Conservation (phyloP, 306 rosid genomes). For the Cucumis melo region DNA sequence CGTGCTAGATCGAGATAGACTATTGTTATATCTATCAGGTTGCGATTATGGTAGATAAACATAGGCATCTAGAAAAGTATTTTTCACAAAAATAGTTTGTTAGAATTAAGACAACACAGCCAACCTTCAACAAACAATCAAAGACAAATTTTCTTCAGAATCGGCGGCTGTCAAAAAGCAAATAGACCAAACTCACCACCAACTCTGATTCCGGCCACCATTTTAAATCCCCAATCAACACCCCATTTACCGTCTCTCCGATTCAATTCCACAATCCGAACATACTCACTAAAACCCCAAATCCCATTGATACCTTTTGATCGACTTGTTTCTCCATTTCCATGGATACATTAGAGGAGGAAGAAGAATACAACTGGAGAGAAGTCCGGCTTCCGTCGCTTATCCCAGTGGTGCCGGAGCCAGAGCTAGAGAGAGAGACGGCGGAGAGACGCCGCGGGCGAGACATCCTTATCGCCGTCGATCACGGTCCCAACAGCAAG, state of each 20-base stretch:
- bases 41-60: too few species aligned
- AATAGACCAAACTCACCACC: background rate
- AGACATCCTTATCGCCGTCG: conserved; percentile 56
- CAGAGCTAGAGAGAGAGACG: conserved; percentile 53
- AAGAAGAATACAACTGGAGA: conserved; percentile 54
- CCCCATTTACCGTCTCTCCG: background rate
- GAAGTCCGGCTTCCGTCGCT: conserved; percentile 50
- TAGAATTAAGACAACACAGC: too few species aligned
- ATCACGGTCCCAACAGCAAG: conserved; percentile 71
- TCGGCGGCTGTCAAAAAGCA: background rate
- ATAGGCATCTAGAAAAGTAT: too few species aligned
- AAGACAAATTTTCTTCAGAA: background rate
- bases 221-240: background rate
- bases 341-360: conserved; percentile 67
- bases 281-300: background rate
- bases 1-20: too few species aligned
- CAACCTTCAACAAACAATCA: background rate
- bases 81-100: too few species aligned
- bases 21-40: too few species aligned
- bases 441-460: conserved; percentile 67
- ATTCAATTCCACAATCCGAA: background rate
- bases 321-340: background rate
- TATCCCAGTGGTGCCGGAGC: conserved; percentile 31
- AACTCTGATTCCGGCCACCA: background rate
- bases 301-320: background rate